phyloP scores from a whole-genome alignment of 2,329 filamentous ascomycete species.

The Trichoderma sp. region DNA sequence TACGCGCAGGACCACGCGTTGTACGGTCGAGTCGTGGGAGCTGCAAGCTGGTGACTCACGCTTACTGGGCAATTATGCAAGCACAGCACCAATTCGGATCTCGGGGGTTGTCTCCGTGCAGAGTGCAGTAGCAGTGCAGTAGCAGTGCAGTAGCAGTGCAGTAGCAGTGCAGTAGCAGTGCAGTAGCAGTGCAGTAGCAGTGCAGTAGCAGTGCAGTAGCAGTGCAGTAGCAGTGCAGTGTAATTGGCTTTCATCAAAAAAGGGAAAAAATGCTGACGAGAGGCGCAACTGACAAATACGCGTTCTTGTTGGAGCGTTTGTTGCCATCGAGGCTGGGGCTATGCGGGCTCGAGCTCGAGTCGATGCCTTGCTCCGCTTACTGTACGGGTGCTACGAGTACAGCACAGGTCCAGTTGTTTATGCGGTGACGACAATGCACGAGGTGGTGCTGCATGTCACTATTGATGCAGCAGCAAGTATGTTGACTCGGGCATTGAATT shows the following conservation, averaged over 20 bases:
- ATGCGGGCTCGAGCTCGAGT: not conserved
- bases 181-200: not conserved
- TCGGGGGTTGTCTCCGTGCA: not conserved
- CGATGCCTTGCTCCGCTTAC: not conserved
- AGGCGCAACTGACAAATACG: not conserved
- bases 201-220: not conserved
- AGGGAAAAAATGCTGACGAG: not conserved
- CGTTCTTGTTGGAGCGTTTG: conserved; percentile 1
- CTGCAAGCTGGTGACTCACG: conserved; percentile 10
- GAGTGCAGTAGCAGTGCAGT: not conserved
- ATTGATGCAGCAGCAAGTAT: not conserved
- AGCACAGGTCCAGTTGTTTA: too few species aligned
- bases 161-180: not conserved
- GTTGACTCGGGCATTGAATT: not conserved
- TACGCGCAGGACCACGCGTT: not conserved
- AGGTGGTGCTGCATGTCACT: not conserved
- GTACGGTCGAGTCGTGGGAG: not conserved
- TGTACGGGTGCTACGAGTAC: not conserved
- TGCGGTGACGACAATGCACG: too few species aligned
- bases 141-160: not conserved
- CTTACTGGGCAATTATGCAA: conserved; percentile 19
- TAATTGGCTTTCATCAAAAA: not conserved
- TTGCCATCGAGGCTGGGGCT: not conserved
- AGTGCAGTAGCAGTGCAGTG: not conserved
- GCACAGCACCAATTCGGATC: conserved; percentile 15